Percentiles rank a stretch among this genome's conserved stretches.
phyloP scores from a whole-genome alignment of 2,329 filamentous ascomycete species.

The Xylariaceae sp. region DNA sequence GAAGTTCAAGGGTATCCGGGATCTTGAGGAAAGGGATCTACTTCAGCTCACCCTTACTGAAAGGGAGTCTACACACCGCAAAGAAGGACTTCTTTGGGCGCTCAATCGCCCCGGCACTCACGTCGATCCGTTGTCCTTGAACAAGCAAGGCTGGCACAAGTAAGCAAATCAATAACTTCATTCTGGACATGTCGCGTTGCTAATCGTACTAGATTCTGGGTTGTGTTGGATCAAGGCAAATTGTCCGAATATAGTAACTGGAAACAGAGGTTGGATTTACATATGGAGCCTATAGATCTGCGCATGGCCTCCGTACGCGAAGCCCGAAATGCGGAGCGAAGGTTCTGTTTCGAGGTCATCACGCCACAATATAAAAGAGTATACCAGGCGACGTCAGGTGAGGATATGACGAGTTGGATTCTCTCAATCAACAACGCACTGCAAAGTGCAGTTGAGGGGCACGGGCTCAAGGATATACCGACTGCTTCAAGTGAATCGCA shows the following conservation, averaged over 20 bases:
- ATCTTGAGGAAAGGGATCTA: slow-evolving; percentile 82
- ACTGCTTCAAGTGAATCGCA: slow-evolving; percentile 45
- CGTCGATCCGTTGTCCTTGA: slow-evolving; percentile 90
- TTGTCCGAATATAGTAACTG: slow-evolving; percentile 98
- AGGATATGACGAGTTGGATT: slow-evolving; percentile 98
- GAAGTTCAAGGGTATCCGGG: slow-evolving; percentile 87
- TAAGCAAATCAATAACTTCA: slow-evolving; percentile 45
- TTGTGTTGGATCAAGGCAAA: slow-evolving; percentile 94
- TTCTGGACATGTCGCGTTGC: background rate
- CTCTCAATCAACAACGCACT: slow-evolving; percentile 93
- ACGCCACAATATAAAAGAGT: slow-evolving; percentile 94
- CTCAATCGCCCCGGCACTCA: slow-evolving; percentile 90
- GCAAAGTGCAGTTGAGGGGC: slow-evolving; percentile 90
- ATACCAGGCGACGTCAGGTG: slow-evolving; percentile 95
- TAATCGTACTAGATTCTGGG: slow-evolving; percentile 74
- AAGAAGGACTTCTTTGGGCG: slow-evolving; percentile 94
- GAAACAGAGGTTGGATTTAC: slow-evolving; percentile 94
- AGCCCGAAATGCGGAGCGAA: slow-evolving; percentile 86
- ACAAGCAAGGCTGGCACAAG: slow-evolving; percentile 99
- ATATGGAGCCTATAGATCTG: slow-evolving; percentile 97
- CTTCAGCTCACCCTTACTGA: slow-evolving; percentile 51
- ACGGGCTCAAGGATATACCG: slow-evolving; percentile 56
- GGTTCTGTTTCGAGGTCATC: slow-evolving; percentile 98
- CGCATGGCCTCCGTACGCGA: slow-evolving; percentile 96
- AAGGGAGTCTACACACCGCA: slow-evolving; percentile 67